phyloP scores from a whole-genome alignment of 1,284 basidiomycete species.

The Sanghuangporus sanghuang region DNA sequence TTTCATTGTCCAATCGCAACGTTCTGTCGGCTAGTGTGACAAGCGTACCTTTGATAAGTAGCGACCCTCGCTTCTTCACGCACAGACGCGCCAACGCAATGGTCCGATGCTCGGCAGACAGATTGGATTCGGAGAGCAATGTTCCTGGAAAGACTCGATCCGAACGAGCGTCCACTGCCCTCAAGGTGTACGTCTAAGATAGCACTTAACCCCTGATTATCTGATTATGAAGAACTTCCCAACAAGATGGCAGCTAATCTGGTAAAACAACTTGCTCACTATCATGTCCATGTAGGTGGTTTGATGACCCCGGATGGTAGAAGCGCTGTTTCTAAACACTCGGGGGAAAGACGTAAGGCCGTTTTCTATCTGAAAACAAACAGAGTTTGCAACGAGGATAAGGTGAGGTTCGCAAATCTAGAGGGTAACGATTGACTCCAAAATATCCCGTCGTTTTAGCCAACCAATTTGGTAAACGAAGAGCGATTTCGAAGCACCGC shows the following conservation, averaged over 20 bases:
- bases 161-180: not conserved
- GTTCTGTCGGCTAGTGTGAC: not conserved
- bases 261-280: not conserved
- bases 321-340: not conserved
- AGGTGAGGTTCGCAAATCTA: not conserved
- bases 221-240: not conserved
- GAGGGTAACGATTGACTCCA: not conserved
- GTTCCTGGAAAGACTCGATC: not conserved
- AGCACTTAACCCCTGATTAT: not conserved
- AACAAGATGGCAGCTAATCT: not conserved
- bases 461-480: not conserved
- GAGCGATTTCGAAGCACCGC: not conserved
- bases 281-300: not conserved
- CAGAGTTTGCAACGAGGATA: not conserved
- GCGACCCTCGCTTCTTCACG: not conserved
- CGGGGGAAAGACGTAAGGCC: not conserved
- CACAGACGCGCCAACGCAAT: not conserved
- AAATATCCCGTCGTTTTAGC: not conserved
- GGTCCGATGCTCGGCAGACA: not conserved
- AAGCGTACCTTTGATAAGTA: not conserved
- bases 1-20: not conserved
- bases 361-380: not conserved
- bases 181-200: not conserved
- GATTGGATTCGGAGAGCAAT: not conserved
- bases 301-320: not conserved